Base-by-base conservation (phyloP, 305 asterid species). In the Stenogyne calaminthoides region DNA sequence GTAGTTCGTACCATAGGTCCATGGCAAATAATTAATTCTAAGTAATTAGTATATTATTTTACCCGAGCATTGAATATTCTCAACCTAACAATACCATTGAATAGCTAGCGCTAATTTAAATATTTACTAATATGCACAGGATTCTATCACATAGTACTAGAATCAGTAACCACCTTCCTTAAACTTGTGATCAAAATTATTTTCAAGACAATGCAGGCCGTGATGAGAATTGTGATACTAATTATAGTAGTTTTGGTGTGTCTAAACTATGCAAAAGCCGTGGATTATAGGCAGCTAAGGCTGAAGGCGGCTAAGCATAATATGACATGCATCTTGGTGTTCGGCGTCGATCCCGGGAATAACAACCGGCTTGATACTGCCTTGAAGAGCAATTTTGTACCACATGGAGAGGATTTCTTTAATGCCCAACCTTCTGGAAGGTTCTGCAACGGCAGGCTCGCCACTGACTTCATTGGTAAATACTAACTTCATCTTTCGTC, bases 331-430 rank as follows among this genome's bases (percentile, higher is more conserved):
- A 34, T 87, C 0, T 67, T 87, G 77, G 84, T 86, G 49, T 81
- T 88, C n/a, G 93, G 93, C 60, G 86, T 84, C 4, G 93, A 85
- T 69, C 87, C 92, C 0, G 91, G 93, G 18, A 89, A 89, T 36
- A 89, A 89, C 75, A 84, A 89, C 74, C 62, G 52, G 15, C 70
- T 87, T 8, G 0, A 14, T 0, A 87, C 93, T n/a, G 0, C 34
- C 0, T 14, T 61, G 12, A 84, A 81, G 76, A 79, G 84, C 37
- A 83, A 87, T 46, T 82, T 79, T 70, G 66, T 76, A 8, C 91
- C 93, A 0, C 87, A 87, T 22, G 93, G 91, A 16, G 11, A 20
- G 60, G 87, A 85, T 69, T 86, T 87, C 76, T 9, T 57, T 42
- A 19, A 32, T 22, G 72, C 68, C 70, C 69, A 18, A 15, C 82